Evolutionary conservation across 139 green algal species (phyloP), one percentile per base, ranked within the genome.

Genomic region (Gonium pectorale): DNA sequence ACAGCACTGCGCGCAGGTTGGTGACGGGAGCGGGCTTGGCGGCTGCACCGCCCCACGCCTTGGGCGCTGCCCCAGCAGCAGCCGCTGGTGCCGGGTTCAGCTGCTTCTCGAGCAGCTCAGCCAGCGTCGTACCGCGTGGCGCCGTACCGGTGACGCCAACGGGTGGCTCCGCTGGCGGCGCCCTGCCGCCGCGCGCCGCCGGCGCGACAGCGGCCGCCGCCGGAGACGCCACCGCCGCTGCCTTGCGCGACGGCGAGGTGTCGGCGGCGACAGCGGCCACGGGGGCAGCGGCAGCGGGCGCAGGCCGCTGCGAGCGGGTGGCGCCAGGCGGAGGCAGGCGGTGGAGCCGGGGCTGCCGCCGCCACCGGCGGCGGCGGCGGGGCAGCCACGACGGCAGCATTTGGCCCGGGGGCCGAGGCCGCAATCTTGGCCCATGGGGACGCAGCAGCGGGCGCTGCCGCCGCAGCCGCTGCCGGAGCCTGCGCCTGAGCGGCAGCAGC

Each of bases 1-100:
- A 89, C 59, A 92, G 74, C 3, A 90, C 83, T 3, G 83, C 82
- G 2, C 86, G 71, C 38, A 92, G 82, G 67, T 63, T 80, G 2
- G 79, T 72, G 38, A 86, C 86, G 22, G 44, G 31, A 37, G 66
- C 29, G 6, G 60, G 60, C 51, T 63, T 68, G 49, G 81, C 71
- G 27, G 73, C 71, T 15, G 62, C 77, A 33, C 74, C 81, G 37
- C 87, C 83, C 87, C 87, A 89, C 5, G 87, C 87, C 70, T 86
- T 86, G 51, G 60, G 60, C 41, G 35, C 33, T 17, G 64, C 43
- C 19, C 67, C 40, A 21, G 67, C 73, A 19, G 59, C n/a, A 26
- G 52, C 49, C 29, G 51, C 17, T 11, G 80, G 44, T 5, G 79
- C 62, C n/a, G 77, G 77, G 63, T 83, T 83, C 15, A 90, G 67